Conservation (phyloP, 116 monocot species). For the Posidonia oceanica region DNA sequence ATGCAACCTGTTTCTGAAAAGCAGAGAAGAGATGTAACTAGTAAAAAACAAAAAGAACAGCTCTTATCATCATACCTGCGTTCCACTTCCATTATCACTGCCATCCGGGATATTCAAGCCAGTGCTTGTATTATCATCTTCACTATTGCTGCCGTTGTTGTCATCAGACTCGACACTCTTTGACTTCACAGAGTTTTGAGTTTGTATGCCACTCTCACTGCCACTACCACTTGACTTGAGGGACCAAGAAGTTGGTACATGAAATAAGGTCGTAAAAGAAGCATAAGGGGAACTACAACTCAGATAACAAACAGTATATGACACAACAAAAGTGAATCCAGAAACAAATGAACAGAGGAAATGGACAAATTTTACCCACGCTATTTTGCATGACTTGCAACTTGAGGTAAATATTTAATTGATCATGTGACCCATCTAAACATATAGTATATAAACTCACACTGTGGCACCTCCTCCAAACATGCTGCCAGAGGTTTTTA, state of each 20-base stretch:
- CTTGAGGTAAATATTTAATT: too few species aligned
- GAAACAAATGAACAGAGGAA: not conserved
- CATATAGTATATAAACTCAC: conserved; percentile 37
- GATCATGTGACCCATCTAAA: not conserved
- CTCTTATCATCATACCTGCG: conserved; percentile 42
- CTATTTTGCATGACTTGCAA: too few species aligned
- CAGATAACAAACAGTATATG: not conserved
- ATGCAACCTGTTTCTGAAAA: too few species aligned
- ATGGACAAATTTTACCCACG: too few species aligned
- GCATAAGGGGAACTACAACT: conserved; percentile 7
- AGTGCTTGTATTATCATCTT: conserved; percentile 36
- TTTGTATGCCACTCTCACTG: conserved; percentile 85
- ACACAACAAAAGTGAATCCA: not conserved
- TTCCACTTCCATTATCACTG: conserved; percentile 83
- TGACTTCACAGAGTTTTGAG: conserved; percentile 48
- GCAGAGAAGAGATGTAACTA: too few species aligned
- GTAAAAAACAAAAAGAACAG: not conserved
- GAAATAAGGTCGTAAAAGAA: conserved; percentile 5
- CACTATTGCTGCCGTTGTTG: conserved; percentile 48
- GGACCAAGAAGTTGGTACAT: not conserved
- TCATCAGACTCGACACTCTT: conserved; percentile 42
- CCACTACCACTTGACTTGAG: conserved; percentile 88
- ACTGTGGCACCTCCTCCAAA: conserved; percentile 97
- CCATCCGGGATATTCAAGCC: conserved; percentile 47
- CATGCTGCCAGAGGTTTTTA: conserved; percentile 99